A percentile compares a stretch with the other conserved stretches of the same genome.
Evolutionary conservation across 1,284 basidiomycete genomes (phyloP).

Genomic region (Pholiota adiposa): DNA sequence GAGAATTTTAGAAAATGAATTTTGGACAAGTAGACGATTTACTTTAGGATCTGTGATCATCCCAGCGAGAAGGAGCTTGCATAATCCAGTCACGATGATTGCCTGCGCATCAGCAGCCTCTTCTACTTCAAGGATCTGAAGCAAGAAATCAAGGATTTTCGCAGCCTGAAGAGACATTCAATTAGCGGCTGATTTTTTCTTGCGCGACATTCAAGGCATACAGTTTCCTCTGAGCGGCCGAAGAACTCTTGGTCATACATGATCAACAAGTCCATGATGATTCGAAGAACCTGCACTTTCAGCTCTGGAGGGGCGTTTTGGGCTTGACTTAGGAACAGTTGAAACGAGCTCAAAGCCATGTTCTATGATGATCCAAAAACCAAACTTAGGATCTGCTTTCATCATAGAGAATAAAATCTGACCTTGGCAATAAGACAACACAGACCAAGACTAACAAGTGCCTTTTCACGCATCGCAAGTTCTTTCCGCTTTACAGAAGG

Average conservation of each 20-base stretch:
- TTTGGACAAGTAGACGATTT: too few relatives aligned
- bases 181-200: not conserved
- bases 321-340: slow-evolving; percentile 88
- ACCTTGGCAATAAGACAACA: slow-evolving; percentile 90
- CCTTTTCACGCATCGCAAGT: slow-evolving; percentile 82
- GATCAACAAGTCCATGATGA: slow-evolving; percentile 91
- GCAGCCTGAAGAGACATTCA: slow-evolving; percentile 53
- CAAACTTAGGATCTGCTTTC: not conserved
- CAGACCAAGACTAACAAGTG: slow-evolving; percentile 84
- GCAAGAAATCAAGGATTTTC: slow-evolving; percentile 75
- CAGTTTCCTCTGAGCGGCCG: slow-evolving; percentile 55
- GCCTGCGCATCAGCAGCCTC: slow-evolving; percentile 83
- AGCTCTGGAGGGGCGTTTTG: slow-evolving; percentile 79
- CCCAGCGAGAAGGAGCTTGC: slow-evolving; percentile 90
- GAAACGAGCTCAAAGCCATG: slow-evolving; percentile 91
- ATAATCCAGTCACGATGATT: slow-evolving; percentile 81
- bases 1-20: slow-evolving; percentile 22
- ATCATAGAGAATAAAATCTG: not conserved
- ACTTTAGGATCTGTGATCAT: slow-evolving; percentile 80
- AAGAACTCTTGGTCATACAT: slow-evolving; percentile 86
- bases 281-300: slow-evolving; percentile 82
- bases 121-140: slow-evolving; percentile 75
- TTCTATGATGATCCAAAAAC: slow-evolving; percentile 48
- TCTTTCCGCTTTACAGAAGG: slow-evolving; percentile 92
- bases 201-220: slow-evolving; percentile 32